Conservation (phyloP, 2,329 filamentous ascomycete genomes). For the Ophiocordyceps camponoti-leonardi region DNA sequence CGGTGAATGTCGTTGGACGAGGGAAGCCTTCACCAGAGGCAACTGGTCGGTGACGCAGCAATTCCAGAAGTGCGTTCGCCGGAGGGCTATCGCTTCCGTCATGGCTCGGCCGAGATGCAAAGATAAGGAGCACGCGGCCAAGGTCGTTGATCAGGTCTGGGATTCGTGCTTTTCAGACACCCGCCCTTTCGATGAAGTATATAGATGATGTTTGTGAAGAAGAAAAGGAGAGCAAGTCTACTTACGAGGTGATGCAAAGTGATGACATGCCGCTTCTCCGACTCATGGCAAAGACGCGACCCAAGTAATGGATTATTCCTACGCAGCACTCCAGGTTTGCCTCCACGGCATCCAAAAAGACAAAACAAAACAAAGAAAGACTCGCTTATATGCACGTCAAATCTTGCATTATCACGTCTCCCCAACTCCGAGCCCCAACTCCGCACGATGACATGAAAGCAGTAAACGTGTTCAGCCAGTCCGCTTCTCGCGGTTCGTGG, state of each 20-base stretch:
- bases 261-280: background rate
- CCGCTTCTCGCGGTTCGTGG: constrained; percentile 29
- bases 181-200: constrained; percentile 91
- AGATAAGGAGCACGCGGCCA: constrained; percentile 70
- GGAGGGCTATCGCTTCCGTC: constrained; percentile 65
- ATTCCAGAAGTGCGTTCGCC: constrained; percentile 80
- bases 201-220: constrained; percentile 34
- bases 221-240: background rate
- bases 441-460: background rate
- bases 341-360: background rate
- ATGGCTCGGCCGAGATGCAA: constrained; percentile 63
- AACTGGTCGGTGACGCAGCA: constrained; percentile 86
- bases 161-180: constrained; percentile 93
- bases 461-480: constrained; percentile 1
- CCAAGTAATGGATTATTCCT: constrained; percentile 2
- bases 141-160: constrained; percentile 95
- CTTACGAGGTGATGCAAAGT: background rate
- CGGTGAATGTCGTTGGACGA: constrained; percentile 81
- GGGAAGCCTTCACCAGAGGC: constrained; percentile 68
- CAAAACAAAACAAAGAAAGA: constrained; percentile 3
- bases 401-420: constrained; percentile 4
- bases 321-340: background rate
- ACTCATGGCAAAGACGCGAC: background rate
- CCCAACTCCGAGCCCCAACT: constrained; percentile 2
- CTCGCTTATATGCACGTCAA: constrained; percentile 14